Conservation (phyloP, 2,329 filamentous ascomycete genomes). For the Beauveria pseudobassiana region DNA sequence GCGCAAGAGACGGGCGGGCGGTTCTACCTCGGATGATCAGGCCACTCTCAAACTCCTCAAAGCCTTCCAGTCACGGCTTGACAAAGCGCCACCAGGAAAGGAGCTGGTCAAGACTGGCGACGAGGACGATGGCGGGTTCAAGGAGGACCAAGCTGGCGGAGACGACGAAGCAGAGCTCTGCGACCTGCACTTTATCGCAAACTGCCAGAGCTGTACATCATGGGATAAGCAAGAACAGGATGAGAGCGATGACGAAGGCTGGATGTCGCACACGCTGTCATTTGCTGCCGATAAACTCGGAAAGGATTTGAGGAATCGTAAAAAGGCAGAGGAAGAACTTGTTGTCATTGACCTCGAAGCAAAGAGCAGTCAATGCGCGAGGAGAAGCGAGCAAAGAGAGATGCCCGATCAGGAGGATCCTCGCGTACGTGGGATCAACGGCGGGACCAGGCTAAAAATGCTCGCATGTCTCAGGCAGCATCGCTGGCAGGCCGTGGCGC, state of each 20-base stretch:
- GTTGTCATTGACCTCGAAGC: slow-evolving; percentile 86
- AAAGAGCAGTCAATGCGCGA: slow-evolving; percentile 67
- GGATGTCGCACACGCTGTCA: slow-evolving; percentile 79
- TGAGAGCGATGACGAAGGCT: slow-evolving; percentile 58
- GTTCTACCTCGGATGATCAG: slow-evolving; percentile 49
- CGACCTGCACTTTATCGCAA: slow-evolving; percentile 91
- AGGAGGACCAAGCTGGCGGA: slow-evolving; percentile 24
- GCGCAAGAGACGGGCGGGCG: slow-evolving; percentile 59
- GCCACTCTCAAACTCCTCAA: slow-evolving; percentile 64
- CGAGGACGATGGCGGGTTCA: slow-evolving; percentile 14
- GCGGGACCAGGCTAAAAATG: slow-evolving; percentile 43
- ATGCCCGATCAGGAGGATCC: slow-evolving; percentile 42
- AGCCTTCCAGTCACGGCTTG: slow-evolving; percentile 73
- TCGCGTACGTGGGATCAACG: slow-evolving; percentile 50
- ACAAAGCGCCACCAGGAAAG: slow-evolving; percentile 39
- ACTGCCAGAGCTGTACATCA: slow-evolving; percentile 83
- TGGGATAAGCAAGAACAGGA: slow-evolving; percentile 64
- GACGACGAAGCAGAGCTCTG: slow-evolving; percentile 72
- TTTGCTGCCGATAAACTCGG: slow-evolving; percentile 87
- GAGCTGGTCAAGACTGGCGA: slow-evolving; percentile 22
- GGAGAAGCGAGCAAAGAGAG: slow-evolving; percentile 53
- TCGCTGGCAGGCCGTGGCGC: slow-evolving; percentile 51
- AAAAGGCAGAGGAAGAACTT: slow-evolving; percentile 83
- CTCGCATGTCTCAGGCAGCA: slow-evolving; percentile 45
- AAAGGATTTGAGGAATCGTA: slow-evolving; percentile 85